Evolutionary conservation across 495 filamentous ascomycete genomes (phyloP).

Genomic region (Pyrenula aspistea): DNA sequence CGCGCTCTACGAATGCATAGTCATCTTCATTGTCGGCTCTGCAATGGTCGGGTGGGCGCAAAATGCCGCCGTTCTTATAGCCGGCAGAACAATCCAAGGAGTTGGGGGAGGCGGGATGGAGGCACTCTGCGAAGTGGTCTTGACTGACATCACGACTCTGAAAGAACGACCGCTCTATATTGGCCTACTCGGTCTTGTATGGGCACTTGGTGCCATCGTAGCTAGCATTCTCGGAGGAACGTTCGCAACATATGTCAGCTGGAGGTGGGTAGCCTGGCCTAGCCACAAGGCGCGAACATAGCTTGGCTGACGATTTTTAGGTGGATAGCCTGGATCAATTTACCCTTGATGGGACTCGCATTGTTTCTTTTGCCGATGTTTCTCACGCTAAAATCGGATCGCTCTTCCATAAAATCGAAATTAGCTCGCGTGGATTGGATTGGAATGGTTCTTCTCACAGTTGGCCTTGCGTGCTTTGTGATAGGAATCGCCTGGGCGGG

Average conservation of each 20-base stretch:
- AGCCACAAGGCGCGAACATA: too few species aligned
- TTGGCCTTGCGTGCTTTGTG: conserved; percentile 21
- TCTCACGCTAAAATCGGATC: conserved; percentile 3
- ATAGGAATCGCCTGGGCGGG: conserved; percentile 34
- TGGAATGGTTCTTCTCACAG: conserved; percentile 23
- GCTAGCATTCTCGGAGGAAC: conserved; percentile 20
- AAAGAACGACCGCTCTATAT: conserved; percentile 23
- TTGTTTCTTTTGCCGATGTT: conserved; percentile 8
- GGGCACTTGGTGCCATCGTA: conserved; percentile 16
- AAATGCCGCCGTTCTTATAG: conserved; percentile 20
- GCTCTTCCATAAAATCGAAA: conserved; percentile 7
- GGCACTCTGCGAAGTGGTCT: conserved; percentile 14
- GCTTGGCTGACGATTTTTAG: too few species aligned
- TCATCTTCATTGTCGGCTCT: conserved; percentile 24
- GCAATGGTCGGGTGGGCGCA: conserved; percentile 26
- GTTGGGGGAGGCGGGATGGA: conserved; percentile 26
- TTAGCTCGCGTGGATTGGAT: conserved; percentile 21
- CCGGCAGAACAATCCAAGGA: conserved; percentile 28
- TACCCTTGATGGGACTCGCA: conserved; percentile 12
- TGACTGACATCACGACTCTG: conserved; percentile 18
- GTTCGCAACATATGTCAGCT: conserved; percentile 10
- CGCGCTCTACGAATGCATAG: conserved; percentile 6
- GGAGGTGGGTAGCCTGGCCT: conserved; percentile 23
- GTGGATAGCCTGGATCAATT: conserved; percentile 20
- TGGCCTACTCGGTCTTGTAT: conserved; percentile 8